These are phyloP conservation scores for Leccinum longicurvipes DNA, from an alignment of 768 basidiomycete species.

Conservation along the genomic window DNA sequence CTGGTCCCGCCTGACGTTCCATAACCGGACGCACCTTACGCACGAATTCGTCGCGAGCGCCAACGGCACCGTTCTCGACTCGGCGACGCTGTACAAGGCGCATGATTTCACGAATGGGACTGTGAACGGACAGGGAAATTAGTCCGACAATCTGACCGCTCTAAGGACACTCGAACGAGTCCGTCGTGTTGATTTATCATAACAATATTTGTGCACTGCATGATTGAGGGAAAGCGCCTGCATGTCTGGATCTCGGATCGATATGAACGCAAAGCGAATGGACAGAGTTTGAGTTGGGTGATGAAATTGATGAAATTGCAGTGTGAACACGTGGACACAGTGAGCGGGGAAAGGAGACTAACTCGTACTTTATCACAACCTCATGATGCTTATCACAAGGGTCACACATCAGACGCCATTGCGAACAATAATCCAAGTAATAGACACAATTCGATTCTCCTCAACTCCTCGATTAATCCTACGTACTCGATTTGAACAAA, in stretches of 20 bases:
- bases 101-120: slow-evolving; percentile 9
- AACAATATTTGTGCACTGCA: background rate
- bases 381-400: no score
- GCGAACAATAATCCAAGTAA: background rate
- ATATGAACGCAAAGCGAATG: background rate
- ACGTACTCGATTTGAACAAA: slow-evolving; percentile 1
- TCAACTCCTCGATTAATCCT: background rate
- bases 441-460: slow-evolving; percentile 3
- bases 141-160: background rate
- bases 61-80: slow-evolving; percentile 25
- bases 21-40: slow-evolving; percentile 29
- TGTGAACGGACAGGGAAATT: background rate
- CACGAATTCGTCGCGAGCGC: slow-evolving; percentile 30
- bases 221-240: background rate
- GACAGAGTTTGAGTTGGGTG: background rate
- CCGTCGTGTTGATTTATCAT: background rate
- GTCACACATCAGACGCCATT: no score
- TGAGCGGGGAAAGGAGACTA: no score
- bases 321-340: background rate
- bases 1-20: slow-evolving; percentile 29
- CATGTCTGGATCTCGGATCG: background rate
- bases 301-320: background rate
- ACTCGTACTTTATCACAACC: no score
- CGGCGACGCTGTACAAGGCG: slow-evolving; percentile 24
- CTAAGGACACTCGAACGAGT: background rate